Conservation (phyloP, 2,329 filamentous ascomycete genomes). For the Fusarium chuoi region DNA sequence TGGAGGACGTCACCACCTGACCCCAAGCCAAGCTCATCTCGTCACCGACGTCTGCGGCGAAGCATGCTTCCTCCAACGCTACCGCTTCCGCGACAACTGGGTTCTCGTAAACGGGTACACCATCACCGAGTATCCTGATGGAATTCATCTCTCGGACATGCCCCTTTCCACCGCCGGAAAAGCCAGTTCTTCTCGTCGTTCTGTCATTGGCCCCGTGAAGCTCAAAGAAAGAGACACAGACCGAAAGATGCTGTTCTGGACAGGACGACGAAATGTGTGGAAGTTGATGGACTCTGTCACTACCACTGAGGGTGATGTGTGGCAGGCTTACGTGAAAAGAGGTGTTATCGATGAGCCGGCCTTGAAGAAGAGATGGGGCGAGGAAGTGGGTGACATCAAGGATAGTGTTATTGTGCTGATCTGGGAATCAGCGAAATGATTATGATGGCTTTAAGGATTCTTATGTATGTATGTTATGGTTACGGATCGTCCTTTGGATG, state of each 20-base stretch:
- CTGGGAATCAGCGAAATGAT: conserved; percentile 40
- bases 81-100: conserved; percentile 58
- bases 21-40: conserved; percentile 54
- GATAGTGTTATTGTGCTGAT: conserved; percentile 44
- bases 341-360: conserved; percentile 23
- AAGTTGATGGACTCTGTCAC: conserved; percentile 53
- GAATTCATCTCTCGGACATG: conserved; percentile 45
- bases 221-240: conserved; percentile 46
- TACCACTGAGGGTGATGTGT: conserved; percentile 52
- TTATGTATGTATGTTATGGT: conserved; percentile 26
- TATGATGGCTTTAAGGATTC: conserved; percentile 24
- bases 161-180: conserved; percentile 13
- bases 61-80: conserved; percentile 59
- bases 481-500: conserved; percentile 6
- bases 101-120: conserved; percentile 60
- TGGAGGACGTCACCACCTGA: conserved; percentile 51
- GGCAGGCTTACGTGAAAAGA: conserved; percentile 59
- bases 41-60: conserved; percentile 57
- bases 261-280: conserved; percentile 53
- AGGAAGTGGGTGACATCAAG: conserved; percentile 6
- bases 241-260: conserved; percentile 50
- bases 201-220: conserved; percentile 46
- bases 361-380: conserved; percentile 30
- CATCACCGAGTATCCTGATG: conserved; percentile 55
- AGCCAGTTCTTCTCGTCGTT: conserved; percentile 8